These are phyloP conservation scores for Pittosporum tobira DNA, from an alignment of 129 eudicot genomes.

Conservation along the genomic window DNA sequence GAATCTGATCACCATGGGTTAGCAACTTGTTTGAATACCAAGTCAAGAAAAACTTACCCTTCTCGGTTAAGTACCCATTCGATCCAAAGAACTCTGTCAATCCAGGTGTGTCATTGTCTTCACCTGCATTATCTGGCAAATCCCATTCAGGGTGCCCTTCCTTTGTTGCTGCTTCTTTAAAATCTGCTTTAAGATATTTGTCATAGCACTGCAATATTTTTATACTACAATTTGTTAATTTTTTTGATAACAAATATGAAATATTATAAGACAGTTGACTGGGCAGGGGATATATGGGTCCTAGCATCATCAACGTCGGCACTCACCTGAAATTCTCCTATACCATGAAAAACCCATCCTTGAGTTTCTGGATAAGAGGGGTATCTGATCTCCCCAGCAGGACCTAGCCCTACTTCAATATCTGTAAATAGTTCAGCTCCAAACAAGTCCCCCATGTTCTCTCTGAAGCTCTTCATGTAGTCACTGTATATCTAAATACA, in stretches of 20 bases:
- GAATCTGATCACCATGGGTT: constrained; percentile 75
- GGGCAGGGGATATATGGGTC: background rate
- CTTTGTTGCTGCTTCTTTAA: constrained; percentile 37
- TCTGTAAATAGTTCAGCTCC: constrained; percentile 60
- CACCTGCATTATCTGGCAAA: constrained; percentile 68
- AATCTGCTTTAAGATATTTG: constrained; percentile 55
- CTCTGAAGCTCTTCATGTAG: constrained; percentile 80
- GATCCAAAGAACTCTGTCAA: constrained; percentile 57
- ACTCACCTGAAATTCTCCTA: constrained; percentile 89
- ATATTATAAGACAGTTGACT: background rate
- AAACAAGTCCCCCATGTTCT: constrained; percentile 60
- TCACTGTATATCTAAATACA: constrained; percentile 58
- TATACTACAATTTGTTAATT: background rate
- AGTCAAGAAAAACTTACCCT: constrained; percentile 69
- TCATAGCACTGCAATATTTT: constrained; percentile 69
- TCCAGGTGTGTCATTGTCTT: constrained; percentile 59
- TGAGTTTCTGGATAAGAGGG: constrained; percentile 72
- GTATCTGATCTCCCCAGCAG: constrained; percentile 91
- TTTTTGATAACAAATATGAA: background rate
- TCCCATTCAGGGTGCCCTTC: constrained; percentile 78
- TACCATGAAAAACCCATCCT: constrained; percentile 91
- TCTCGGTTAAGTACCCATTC: constrained; percentile 53
- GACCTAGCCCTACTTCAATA: constrained; percentile 89
- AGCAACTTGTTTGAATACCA: constrained; percentile 86
- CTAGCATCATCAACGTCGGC: background rate